These are phyloP conservation scores for Eucalyptus tenuipes DNA, from an alignment of 345 rosid species.

Conservation along the genomic window DNA sequence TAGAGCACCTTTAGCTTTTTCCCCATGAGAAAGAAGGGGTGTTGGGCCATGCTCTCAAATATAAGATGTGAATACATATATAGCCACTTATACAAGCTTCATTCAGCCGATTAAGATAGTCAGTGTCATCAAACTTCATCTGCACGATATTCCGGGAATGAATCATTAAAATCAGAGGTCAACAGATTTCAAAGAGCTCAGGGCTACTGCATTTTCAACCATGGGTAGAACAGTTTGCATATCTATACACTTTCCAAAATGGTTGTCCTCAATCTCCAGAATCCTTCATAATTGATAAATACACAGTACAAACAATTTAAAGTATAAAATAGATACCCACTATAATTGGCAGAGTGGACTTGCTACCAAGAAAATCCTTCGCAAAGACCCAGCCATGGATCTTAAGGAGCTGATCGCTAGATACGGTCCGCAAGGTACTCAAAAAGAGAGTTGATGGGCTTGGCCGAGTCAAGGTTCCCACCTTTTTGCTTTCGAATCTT, in stretches of 20 bases:
- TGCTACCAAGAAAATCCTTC: neutral
- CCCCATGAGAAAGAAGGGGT: neutral
- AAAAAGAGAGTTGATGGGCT: slow-evolving; percentile 45
- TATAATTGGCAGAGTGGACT: neutral
- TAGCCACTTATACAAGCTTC: neutral
- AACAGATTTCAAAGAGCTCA: neutral
- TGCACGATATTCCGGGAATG: neutral
- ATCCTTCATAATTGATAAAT: neutral
- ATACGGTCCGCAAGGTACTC: slow-evolving; percentile 50
- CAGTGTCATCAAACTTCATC: neutral
- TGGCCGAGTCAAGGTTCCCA: slow-evolving; percentile 20
- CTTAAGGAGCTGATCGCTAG: neutral
- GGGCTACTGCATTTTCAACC: neutral
- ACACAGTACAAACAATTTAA: neutral
- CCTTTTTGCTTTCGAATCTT: slow-evolving; percentile 26
- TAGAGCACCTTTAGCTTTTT: neutral
- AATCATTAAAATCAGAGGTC: neutral
- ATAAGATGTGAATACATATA: neutral
- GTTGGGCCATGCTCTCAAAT: neutral
- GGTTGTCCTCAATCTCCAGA: neutral
- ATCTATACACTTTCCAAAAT: neutral
- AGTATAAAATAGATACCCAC: neutral
- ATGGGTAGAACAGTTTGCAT: neutral
- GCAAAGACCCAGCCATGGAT: neutral
- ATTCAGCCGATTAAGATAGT: neutral